Evolutionary conservation across 495 filamentous ascomycete genomes (phyloP), one percentile per base, ranked within the genome.

Genomic region (Staphylotrichum tortipilum): DNA sequence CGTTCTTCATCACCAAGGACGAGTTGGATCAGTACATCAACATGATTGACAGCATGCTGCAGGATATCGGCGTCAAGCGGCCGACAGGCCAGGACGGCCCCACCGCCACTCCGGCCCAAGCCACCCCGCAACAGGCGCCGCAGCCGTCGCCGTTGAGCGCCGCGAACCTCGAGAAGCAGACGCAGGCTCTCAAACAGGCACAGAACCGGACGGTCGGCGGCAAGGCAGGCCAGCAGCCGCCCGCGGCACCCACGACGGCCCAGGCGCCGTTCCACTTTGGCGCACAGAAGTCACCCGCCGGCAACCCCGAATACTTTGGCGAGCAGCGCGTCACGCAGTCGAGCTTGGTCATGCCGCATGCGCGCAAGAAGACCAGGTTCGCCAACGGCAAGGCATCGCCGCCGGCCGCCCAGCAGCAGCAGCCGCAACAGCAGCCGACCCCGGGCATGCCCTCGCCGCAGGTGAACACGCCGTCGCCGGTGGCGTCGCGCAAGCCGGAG

Each of bases 211-310:
- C 58, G 1, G 56, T 49, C 19, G 68, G 65, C 44, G 68, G 65
- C 49, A 61, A 54, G 22, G 72, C 61, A 29, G n/a, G n/a, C n/a
- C n/a, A n/a, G n/a, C 69, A 77, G 14, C 76, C 84, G 11, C 72
- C 72, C 0, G 72, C 81, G 44, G 79, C 84, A 5, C 82, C 84
- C n/a, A 85, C 78, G 1, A 72, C 79, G 0, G 63, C 80, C 0
- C 77, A 84, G 35, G 74, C 81, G 31, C 79, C 83, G 0, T 86
- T 86, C 60, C 75, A 75, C 36, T 77, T 90, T 51, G 82, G 81
- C 18, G 75, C 76, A 7, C 77, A 83, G 29, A 78, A 83, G 34
- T 87, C 88, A 28, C 88, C 86, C 15, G 74, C 83, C 38, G 85
- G 86, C 5, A 73, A 82, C 19, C 85, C 88, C 5, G 67, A 65